Base-by-base conservation (phyloP, 2,329 filamentous ascomycete genomes). In the Byssothecium circinans region DNA sequence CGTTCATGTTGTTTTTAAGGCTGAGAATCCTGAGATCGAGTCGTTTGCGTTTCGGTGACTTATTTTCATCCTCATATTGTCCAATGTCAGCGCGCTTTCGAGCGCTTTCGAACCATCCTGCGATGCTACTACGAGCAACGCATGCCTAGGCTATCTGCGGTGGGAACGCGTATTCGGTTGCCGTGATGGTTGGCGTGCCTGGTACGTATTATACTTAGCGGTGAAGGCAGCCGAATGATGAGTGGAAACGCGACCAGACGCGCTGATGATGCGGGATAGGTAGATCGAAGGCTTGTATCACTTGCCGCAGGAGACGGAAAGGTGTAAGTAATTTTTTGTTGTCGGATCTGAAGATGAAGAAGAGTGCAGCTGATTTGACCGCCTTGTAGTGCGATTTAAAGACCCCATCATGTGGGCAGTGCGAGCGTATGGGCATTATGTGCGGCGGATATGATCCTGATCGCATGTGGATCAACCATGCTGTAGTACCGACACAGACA, bases 391-490 rank as follows among this genome's bases (percentile, higher is more conserved):
- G 43, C 37, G 43, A 46, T 17, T 19, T 41, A n/a, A 38, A 18
- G 32, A 37, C 36, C 2, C 84, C 84, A 2, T 72, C 74, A 30
- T 87, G 84, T 64, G 77, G 76, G 45, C 85, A 84, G 61, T 87
- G 84, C 63, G 71, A 76, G 46, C 75, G 78, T 56, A 80, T 77
- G 56, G 80, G 81, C 18, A 74, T 81, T 36, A 66, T 77, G 47
- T 87, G 84, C 57, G 84, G 83, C 36, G 84, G 84, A 32, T 87
- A 87, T 64, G 78, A 84, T 60, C 74, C 80, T 32, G 78, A 85
- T 60, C 79, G 78, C 14, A 78, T 85, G 46, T 87, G 87, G 67
- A 84, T 87, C 11, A 50, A 56, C 43, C 54, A 65, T 29, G 47
- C 52, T 18, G 39, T 36, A 20, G 43, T 25, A 19, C 29, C 29